Conservation (phyloP, 495 filamentous ascomycete species). For the Aspergillus incahuasiensis region DNA sequence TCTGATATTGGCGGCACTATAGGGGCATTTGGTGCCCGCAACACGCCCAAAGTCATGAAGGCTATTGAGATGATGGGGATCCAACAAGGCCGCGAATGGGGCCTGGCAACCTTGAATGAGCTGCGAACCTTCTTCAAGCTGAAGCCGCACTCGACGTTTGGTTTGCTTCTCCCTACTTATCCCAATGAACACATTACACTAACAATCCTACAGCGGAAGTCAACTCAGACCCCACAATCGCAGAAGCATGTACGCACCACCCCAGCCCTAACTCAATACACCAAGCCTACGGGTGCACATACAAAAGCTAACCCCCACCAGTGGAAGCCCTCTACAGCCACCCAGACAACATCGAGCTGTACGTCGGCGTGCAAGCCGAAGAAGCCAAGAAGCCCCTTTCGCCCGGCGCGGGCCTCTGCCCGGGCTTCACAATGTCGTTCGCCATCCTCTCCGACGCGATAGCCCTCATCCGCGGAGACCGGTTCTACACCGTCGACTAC, state of each 20-base stretch:
- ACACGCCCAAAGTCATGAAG: slow-evolving; percentile 61
- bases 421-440: slow-evolving; percentile 52
- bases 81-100: slow-evolving; percentile 66
- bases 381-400: slow-evolving; percentile 48
- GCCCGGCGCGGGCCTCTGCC: slow-evolving; percentile 50
- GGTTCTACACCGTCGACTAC: slow-evolving; percentile 52
- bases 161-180: slow-evolving; percentile 49
- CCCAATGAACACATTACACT: background rate
- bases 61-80: slow-evolving; percentile 73
- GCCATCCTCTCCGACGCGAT: slow-evolving; percentile 52
- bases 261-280: slow-evolving; percentile 41
- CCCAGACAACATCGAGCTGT: slow-evolving; percentile 60
- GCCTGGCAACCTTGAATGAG: slow-evolving; percentile 68
- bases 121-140: slow-evolving; percentile 71
- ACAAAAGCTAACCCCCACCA: background rate
- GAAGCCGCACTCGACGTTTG: slow-evolving; percentile 62
- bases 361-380: slow-evolving; percentile 55
- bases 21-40: slow-evolving; percentile 52
- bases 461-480: slow-evolving; percentile 48
- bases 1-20: background rate
- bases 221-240: slow-evolving; percentile 59
- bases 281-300: slow-evolving; percentile 47
- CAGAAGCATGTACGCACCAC: slow-evolving; percentile 55
- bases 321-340: slow-evolving; percentile 54
- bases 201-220: slow-evolving; percentile 33